A percentile compares a stretch with the other conserved stretches of the same genome.
Evolutionary conservation across 345 rosid species (phyloP).

Genomic region (rapeseed (Brassica napus)): DNA sequence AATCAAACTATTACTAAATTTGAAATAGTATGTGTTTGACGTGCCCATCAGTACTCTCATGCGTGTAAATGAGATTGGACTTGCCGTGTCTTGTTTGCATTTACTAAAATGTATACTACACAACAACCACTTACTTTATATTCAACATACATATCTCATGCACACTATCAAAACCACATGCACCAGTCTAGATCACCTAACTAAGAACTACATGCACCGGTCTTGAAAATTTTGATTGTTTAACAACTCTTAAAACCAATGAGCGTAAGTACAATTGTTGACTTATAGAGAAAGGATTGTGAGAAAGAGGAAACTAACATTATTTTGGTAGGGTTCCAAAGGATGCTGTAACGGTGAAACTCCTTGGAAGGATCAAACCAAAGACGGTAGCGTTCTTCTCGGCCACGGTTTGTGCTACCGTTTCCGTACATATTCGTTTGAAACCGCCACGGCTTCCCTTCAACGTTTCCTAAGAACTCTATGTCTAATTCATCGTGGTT

Average conservation of each 20-base stretch:
- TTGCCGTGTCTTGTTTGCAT: slow-evolving; percentile 18
- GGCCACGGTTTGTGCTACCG: slow-evolving; percentile 79
- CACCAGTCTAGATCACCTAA: slow-evolving; percentile 9
- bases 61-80: slow-evolving; percentile 8
- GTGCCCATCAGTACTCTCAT: not conserved
- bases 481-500: slow-evolving; percentile 88
- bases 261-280: not conserved
- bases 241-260: not conserved
- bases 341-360: slow-evolving; percentile 85
- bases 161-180: not conserved
- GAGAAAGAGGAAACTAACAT: slow-evolving; percentile 57
- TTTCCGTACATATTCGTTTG: slow-evolving; percentile 92
- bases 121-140: slow-evolving; percentile 1
- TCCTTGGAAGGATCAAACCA: slow-evolving; percentile 95
- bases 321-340: slow-evolving; percentile 67
- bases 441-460: slow-evolving; percentile 86
- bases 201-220: not conserved
- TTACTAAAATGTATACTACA: slow-evolving; percentile 1
- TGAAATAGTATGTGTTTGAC: not conserved
- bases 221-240: not conserved
- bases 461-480: slow-evolving; percentile 81
- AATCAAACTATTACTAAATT: not conserved
- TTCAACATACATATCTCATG: not conserved
- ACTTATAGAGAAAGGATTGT: not conserved
- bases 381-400: slow-evolving; percentile 84